Percentiles rank a stretch among this genome's conserved stretches.
Evolutionary conservation across 768 basidiomycete species (phyloP).

Genomic region (Naematelia aurantialba): DNA sequence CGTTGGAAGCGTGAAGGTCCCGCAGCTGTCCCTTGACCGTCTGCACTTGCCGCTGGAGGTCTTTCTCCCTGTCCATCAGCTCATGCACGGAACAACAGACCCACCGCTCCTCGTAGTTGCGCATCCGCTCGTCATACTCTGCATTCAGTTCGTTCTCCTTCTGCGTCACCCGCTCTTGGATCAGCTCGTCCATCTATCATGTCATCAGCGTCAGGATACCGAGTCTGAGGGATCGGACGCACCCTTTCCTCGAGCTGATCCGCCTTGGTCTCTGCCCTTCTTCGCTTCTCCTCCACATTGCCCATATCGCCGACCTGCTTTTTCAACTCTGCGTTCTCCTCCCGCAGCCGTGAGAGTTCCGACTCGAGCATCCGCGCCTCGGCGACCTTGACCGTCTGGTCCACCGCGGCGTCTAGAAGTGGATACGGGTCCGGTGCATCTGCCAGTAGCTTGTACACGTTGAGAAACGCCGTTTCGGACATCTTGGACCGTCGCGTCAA

Average conservation of each 20-base stretch:
- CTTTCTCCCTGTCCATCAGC: slow-evolving; percentile 67
- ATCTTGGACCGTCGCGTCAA: slow-evolving; percentile 87
- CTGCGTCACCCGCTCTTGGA: slow-evolving; percentile 78
- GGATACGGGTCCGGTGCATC: slow-evolving; percentile 98
- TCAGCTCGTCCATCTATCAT: slow-evolving; percentile 84
- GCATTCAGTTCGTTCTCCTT: slow-evolving; percentile 97
- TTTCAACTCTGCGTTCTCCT: slow-evolving; percentile 78
- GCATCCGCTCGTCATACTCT: slow-evolving; percentile 89
- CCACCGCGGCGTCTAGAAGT: slow-evolving; percentile 88
- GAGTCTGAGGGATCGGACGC: slow-evolving; percentile 19
- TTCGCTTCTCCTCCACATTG: slow-evolving; percentile 65
- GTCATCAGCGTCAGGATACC: slow-evolving; percentile 2
- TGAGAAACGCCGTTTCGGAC: slow-evolving; percentile 94
- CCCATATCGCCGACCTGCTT: slow-evolving; percentile 65
- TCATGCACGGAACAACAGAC: slow-evolving; percentile 26
- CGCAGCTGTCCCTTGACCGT: slow-evolving; percentile 82
- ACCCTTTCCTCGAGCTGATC: slow-evolving; percentile 83
- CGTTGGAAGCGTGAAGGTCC: slow-evolving; percentile 84
- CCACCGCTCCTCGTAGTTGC: slow-evolving; percentile 93
- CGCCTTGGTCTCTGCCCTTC: slow-evolving; percentile 67
- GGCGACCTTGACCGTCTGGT: slow-evolving; percentile 85
- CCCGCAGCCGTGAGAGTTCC: slow-evolving; percentile 67
- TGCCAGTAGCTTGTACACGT: slow-evolving; percentile 90
- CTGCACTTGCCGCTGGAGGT: slow-evolving; percentile 85
- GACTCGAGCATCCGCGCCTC: slow-evolving; percentile 73